Base-by-base conservation (phyloP, 305 asterid genomes). In the Plantago rigida region DNA sequence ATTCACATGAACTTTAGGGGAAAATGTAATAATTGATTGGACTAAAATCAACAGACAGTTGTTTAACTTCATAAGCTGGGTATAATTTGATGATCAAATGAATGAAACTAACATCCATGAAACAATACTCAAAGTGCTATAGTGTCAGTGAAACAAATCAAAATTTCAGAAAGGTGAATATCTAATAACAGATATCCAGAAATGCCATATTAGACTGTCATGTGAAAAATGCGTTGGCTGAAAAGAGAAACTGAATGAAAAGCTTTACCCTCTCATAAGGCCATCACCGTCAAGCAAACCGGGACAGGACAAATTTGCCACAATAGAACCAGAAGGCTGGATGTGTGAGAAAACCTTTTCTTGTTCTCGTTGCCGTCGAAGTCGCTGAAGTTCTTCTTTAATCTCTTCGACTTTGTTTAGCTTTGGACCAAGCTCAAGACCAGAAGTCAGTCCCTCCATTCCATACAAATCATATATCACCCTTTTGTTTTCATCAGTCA, bases 371-470 rank as follows among this genome's bases (percentile, higher is more conserved):
- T 51, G 83, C 9, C 87, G 88, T 71, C 73, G 71, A 64, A 93
- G 71, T 73, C 89, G 81, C 80, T 93, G 96, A 46, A 93, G 95
- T 67, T 93, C 99, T 78, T 87, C 97, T 76, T 82, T 93, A 67
- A 93, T 83, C 75, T 93, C 94, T 62, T 89, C 89, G 19, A 77
- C 87, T 75, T 83, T 87, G 75, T 75, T 81, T 67, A 93, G 79
- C 67, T 78, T 78, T 22, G 89, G 83, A 59, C 99, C 97, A 74
- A 93, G 95, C 81, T 93, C 97, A 64, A 93, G 79, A 65, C 97
- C 97, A 60, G 99, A 85, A 56, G 74, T 81, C 51, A 93, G 69
- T 51, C 97, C 97, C 73, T 93, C 99, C 99, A 89, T 89, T 46
- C 99, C 99, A 71, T 93, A 93, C 52, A 93, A 80, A 72, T 93